phyloP scores from a whole-genome alignment of 1,139 yeast species.

The Kazachstania sp. region DNA sequence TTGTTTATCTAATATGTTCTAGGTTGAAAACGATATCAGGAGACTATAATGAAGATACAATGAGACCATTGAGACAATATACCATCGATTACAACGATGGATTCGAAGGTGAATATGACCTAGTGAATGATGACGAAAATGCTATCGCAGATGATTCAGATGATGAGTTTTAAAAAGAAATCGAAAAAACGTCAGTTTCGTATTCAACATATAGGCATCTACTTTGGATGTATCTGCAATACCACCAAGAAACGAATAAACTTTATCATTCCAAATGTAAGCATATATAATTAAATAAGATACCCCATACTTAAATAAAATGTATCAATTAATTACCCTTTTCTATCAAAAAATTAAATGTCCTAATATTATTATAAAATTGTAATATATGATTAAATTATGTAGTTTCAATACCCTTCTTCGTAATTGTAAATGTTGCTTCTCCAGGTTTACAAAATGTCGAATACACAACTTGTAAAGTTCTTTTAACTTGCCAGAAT shows the following conservation, averaged over 20 bases:
- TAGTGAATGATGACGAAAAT: constrained; percentile 33
- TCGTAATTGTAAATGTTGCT: constrained; percentile 26
- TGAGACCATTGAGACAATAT: constrained; percentile 23
- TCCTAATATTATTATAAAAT: neutral
- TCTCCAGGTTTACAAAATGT: constrained; percentile 22
- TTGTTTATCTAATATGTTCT: constrained; percentile 50
- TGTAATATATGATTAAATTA: neutral
- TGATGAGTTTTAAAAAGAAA: constrained; percentile 12
- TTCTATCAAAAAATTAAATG: neutral
- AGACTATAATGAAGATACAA: constrained; percentile 7
- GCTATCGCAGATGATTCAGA: constrained; percentile 32
- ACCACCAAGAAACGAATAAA: too few relatives aligned
- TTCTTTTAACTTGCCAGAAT: constrained; percentile 32
- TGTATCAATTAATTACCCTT: neutral
- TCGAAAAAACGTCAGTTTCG: too few relatives aligned
- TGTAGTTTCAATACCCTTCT: constrained; percentile 25
- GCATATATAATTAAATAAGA: neutral
- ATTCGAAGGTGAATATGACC: constrained; percentile 41
- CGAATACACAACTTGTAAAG: constrained; percentile 36
- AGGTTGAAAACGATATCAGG: constrained; percentile 11
- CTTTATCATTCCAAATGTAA: neutral
- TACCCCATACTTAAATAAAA: neutral
- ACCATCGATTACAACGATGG: constrained; percentile 32
- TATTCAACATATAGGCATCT: too few relatives aligned
- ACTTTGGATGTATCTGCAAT: too few relatives aligned